Evolutionary conservation across 768 basidiomycete species (phyloP).

Genomic region (Agrocybe pediades): DNA sequence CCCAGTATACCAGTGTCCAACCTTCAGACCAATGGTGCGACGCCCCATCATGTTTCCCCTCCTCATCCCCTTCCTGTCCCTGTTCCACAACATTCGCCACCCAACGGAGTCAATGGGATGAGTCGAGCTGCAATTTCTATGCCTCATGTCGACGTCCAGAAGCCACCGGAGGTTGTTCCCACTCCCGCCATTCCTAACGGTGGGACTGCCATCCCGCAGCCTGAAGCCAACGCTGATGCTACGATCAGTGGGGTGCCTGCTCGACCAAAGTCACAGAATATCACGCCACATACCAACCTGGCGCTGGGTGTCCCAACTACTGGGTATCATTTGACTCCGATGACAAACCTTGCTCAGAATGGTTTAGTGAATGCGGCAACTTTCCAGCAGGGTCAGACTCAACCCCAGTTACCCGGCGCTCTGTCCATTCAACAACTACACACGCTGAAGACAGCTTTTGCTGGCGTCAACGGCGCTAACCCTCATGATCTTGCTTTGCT

Average conservation of each 20-base stretch:
- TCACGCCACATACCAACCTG: constrained; percentile 33
- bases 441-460: constrained; percentile 57
- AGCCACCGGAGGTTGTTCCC: constrained; percentile 27
- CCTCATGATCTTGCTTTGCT: constrained; percentile 39
- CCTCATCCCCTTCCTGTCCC: constrained; percentile 36
- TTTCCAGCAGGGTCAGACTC: constrained; percentile 30
- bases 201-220: constrained; percentile 28
- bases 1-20: constrained; percentile 37
- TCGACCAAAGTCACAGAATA: constrained; percentile 50
- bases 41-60: constrained; percentile 37
- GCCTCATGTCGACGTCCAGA: constrained; percentile 46
- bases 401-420: constrained; percentile 32
- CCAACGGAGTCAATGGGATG: constrained; percentile 36
- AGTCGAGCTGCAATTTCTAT: constrained; percentile 46
- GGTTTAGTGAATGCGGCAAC: constrained; percentile 33
- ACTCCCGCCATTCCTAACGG: constrained; percentile 34
- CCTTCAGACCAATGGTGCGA: constrained; percentile 28
- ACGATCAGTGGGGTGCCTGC: constrained; percentile 23
- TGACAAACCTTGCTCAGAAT: constrained; percentile 32
- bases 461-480: constrained; percentile 32
- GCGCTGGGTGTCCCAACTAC: constrained; percentile 34
- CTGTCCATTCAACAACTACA: constrained; percentile 63
- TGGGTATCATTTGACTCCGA: constrained; percentile 52
- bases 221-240: constrained; percentile 22
- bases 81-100: constrained; percentile 29